These are phyloP conservation scores for Talaromyces funiculosus DNA, from an alignment of 2,329 filamentous ascomycete genomes.

Conservation along the genomic window DNA sequence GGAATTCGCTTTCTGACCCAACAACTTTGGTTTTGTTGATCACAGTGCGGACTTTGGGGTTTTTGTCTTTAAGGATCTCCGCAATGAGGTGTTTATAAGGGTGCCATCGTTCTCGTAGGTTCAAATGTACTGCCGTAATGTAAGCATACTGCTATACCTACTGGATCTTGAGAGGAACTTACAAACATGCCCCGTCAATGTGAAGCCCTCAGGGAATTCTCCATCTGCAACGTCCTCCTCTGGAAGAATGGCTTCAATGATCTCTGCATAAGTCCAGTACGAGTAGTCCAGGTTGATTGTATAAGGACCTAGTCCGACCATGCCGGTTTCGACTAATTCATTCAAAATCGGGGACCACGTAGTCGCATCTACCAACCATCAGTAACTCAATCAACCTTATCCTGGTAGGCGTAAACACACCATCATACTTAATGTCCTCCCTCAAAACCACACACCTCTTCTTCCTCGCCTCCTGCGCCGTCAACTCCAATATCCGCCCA, in stretches of 20 bases:
- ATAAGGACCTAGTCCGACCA: constrained; percentile 69
- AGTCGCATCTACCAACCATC: constrained; percentile 49
- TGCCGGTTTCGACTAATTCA: constrained; percentile 62
- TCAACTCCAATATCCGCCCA: constrained; percentile 34
- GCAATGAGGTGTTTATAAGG: constrained; percentile 85
- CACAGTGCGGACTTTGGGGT: constrained; percentile 72
- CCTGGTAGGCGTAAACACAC: constrained; percentile 17
- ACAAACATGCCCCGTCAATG: constrained; percentile 81
- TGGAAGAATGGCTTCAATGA: constrained; percentile 75
- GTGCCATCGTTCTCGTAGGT: constrained; percentile 74
- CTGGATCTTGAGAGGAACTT: constrained; percentile 27
- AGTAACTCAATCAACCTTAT: constrained; percentile 8
- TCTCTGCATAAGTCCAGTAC: constrained; percentile 81
- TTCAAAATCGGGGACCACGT: constrained; percentile 71
- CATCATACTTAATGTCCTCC: constrained; percentile 34
- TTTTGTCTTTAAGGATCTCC: constrained; percentile 84
- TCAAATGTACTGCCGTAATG: constrained; percentile 65
- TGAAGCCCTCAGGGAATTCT: constrained; percentile 81
- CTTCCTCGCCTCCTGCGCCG: constrained; percentile 47
- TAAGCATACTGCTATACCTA: background rate
- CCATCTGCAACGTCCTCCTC: constrained; percentile 61
- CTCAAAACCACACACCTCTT: constrained; percentile 37
- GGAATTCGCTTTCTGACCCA: constrained; percentile 75
- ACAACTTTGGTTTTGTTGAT: constrained; percentile 95
- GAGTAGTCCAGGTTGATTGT: constrained; percentile 72